A percentile compares a stretch with the other conserved stretches of the same genome.
phyloP scores from a whole-genome alignment of 371 early-diverging fungal genomes.

The Lichtheimia ramosa region DNA sequence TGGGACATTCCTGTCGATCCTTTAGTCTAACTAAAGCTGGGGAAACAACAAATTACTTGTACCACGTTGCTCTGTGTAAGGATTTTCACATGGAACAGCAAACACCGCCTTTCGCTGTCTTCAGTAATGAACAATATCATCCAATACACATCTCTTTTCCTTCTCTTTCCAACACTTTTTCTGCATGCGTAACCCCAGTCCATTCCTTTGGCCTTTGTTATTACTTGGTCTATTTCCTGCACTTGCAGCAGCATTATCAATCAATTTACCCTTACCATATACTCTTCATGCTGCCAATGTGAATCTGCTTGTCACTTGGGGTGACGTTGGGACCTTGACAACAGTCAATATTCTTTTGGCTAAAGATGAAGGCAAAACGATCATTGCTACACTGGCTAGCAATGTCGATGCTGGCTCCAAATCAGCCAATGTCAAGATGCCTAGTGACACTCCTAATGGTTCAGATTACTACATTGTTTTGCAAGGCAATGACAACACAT shows the following conservation, averaged over 20 bases:
- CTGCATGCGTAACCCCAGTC: background rate
- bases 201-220: background rate
- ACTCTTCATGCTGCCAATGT: constrained; percentile 4
- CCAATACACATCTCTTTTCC: background rate
- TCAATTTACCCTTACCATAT: constrained; percentile 2
- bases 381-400: constrained; percentile 4
- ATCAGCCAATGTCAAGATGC: constrained; percentile 1
- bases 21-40: too few species aligned
- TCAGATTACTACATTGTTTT: constrained; percentile 6
- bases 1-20: too few species aligned
- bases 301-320: constrained; percentile 5
- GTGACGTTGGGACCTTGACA: constrained; percentile 4
- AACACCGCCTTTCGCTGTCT: background rate
- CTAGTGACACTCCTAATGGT: constrained; percentile 6
- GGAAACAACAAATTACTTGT: constrained; percentile 1
- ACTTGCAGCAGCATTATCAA: background rate
- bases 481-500: constrained; percentile 8
- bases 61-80: background rate
- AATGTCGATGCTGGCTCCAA: constrained; percentile 6
- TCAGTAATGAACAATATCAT: background rate
- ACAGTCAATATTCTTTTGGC: constrained; percentile 2
- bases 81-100: background rate
- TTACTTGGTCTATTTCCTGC: constrained; percentile 2
- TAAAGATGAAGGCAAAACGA: background rate
- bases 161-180: background rate